Percentiles rank a stretch among this genome's conserved stretches.
Conservation (phyloP, 495 filamentous ascomycete genomes). For the Penicillium antarcticum region DNA sequence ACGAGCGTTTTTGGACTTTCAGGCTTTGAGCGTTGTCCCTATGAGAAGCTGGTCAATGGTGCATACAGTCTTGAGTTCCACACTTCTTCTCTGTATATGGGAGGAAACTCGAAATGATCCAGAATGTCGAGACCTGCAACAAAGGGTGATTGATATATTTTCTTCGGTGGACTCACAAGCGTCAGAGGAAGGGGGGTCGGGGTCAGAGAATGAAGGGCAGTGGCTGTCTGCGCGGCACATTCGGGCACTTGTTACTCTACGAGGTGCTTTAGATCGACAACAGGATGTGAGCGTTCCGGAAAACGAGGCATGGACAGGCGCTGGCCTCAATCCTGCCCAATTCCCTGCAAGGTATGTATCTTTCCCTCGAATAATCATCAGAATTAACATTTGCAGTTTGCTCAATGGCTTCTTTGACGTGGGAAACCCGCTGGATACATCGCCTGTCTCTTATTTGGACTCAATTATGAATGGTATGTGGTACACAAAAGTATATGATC, state of each 20-base stretch:
- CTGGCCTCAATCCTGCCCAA: not conserved
- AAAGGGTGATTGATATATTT: constrained; percentile 34
- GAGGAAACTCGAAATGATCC: constrained; percentile 34
- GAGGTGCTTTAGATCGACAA: constrained; percentile 18
- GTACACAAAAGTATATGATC: not conserved
- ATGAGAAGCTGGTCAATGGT: constrained; percentile 39
- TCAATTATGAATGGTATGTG: constrained; percentile 37
- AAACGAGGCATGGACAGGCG: constrained; percentile 1
- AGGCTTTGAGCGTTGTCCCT: constrained; percentile 31
- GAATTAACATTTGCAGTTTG: not conserved
- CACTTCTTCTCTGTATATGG: constrained; percentile 37
- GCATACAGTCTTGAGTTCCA: constrained; percentile 35
- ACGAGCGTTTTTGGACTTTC: constrained; percentile 33
- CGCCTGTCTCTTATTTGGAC: constrained; percentile 33
- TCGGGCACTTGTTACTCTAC: constrained; percentile 28
- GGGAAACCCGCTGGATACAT: constrained; percentile 18
- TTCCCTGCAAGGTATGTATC: constrained; percentile 9
- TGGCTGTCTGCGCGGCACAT: constrained; percentile 37
- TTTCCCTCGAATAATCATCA: no score
- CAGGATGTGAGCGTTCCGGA: constrained; percentile 3
- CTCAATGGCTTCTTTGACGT: constrained; percentile 8
- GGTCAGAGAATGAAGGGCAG: constrained; percentile 17
- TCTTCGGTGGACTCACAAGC: constrained; percentile 18
- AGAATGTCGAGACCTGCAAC: constrained; percentile 32
- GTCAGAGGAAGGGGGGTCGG: constrained; percentile 9